phyloP scores from a whole-genome alignment of 1,139 yeast genomes.

The Kodamaea sp. region DNA sequence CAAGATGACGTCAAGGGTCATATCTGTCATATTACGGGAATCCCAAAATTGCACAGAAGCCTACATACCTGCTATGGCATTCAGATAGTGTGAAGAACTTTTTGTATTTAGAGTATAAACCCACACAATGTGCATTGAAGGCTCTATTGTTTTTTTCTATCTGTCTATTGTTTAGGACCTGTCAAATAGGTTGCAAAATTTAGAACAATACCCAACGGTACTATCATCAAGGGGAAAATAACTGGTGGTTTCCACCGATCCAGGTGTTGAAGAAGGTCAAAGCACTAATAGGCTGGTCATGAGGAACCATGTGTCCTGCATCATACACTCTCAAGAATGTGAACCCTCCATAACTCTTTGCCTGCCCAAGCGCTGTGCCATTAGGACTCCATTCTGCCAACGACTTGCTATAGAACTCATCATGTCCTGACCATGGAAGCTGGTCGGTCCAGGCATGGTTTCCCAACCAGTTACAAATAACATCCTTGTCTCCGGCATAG shows the following conservation, averaged over 20 bases:
- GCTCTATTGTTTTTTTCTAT: too few relatives aligned
- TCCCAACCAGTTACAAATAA: slow-evolving; percentile 43
- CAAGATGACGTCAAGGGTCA: too few relatives aligned
- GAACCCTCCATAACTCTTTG: slow-evolving; percentile 53
- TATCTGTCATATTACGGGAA: too few relatives aligned
- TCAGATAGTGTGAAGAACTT: too few relatives aligned
- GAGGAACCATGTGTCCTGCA: slow-evolving; percentile 82
- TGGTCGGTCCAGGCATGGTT: slow-evolving; percentile 40
- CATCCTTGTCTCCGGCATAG: slow-evolving; percentile 44
- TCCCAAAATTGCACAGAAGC: too few relatives aligned
- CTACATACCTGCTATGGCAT: too few relatives aligned
- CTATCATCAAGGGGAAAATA: too few relatives aligned
- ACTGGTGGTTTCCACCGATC: slow-evolving; percentile 59
- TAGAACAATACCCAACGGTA: too few relatives aligned
- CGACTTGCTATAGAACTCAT: slow-evolving; percentile 24
- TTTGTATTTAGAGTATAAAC: too few relatives aligned
- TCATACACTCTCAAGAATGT: slow-evolving; percentile 64
- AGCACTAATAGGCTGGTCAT: slow-evolving; percentile 74
- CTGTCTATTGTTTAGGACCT: too few relatives aligned
- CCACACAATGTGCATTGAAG: too few relatives aligned
- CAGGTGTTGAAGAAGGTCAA: slow-evolving; percentile 79
- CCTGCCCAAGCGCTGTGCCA: slow-evolving; percentile 53
- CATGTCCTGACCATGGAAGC: slow-evolving; percentile 30
- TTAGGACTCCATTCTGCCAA: slow-evolving; percentile 43
- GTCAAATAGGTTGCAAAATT: too few relatives aligned